These are phyloP conservation scores for Fusarium sp. DNA, from an alignment of 2,329 filamentous ascomycete species.

Conservation along the genomic window DNA sequence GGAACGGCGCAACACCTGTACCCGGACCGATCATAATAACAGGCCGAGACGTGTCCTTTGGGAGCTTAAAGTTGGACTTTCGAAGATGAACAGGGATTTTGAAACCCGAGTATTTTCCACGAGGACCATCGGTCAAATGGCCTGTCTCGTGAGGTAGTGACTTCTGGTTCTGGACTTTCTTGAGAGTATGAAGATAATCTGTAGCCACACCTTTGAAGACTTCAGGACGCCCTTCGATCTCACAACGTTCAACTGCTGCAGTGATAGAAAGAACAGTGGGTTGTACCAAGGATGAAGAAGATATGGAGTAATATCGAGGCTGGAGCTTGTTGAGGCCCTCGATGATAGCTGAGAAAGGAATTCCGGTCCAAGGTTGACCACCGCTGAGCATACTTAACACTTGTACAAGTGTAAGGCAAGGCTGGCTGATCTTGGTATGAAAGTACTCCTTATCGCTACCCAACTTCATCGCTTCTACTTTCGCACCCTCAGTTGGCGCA, in stretches of 20 bases:
- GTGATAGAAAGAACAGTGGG: constrained; percentile 15
- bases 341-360: constrained; percentile 3
- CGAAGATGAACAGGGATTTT: background rate
- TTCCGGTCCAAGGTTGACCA: background rate
- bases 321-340: constrained; percentile 17
- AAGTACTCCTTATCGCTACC: background rate
- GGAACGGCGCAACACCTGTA: constrained; percentile 16
- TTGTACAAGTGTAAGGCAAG: background rate
- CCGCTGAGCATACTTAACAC: background rate
- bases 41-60: background rate
- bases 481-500: background rate
- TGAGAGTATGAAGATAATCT: constrained; percentile 14
- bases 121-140: background rate
- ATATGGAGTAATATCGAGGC: constrained; percentile 31
- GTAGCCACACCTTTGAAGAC: constrained; percentile 7
- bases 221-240: background rate
- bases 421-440: background rate
- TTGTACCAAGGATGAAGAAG: constrained; percentile 20
- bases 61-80: constrained; percentile 11
- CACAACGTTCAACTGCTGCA: background rate
- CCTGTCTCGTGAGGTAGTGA: background rate
- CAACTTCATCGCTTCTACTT: background rate
- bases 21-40: constrained; percentile 18
- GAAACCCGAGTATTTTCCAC: background rate
- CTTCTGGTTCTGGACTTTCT: constrained; percentile 3